Evolutionary conservation across 768 basidiomycete genomes (phyloP).

Genomic region (Cystoderma amianthinum): DNA sequence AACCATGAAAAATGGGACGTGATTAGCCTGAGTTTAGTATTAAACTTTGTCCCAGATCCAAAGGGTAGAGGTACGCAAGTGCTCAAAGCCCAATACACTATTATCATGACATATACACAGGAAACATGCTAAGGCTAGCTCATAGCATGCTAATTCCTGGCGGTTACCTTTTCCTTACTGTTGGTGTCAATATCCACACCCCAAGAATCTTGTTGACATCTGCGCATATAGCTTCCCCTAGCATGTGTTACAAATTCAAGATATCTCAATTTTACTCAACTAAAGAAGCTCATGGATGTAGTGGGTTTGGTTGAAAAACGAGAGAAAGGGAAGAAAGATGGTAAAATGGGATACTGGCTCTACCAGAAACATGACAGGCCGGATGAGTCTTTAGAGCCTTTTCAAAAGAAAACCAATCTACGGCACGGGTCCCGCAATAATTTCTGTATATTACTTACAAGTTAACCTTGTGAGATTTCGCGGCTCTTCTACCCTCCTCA

Average conservation of each 20-base stretch:
- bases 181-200: constrained; percentile 24
- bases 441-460: constrained; percentile 46
- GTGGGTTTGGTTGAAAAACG: constrained; percentile 61
- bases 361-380: constrained; percentile 42
- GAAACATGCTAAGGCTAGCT: constrained; percentile 63
- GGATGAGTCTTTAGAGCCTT: neutral
- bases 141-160: constrained; percentile 44
- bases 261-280: constrained; percentile 59
- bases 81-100: neutral
- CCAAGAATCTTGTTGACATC: neutral
- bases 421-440: constrained; percentile 70
- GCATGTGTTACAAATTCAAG: constrained; percentile 85
- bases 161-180: constrained; percentile 67
- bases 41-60: constrained; percentile 82
- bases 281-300: constrained; percentile 47
- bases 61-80: constrained; percentile 78
- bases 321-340: constrained; percentile 55
- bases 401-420: constrained; percentile 47
- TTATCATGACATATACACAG: constrained; percentile 25
- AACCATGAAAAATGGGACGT: constrained; percentile 62
- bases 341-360: constrained; percentile 88
- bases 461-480: no score
- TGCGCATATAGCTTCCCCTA: constrained; percentile 58
- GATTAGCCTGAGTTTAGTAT: constrained; percentile 80
- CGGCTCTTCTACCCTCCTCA: no score